These are phyloP conservation scores for Neurospora sublineolata DNA, from an alignment of 495 filamentous ascomycete genomes.

Conservation along the genomic window DNA sequence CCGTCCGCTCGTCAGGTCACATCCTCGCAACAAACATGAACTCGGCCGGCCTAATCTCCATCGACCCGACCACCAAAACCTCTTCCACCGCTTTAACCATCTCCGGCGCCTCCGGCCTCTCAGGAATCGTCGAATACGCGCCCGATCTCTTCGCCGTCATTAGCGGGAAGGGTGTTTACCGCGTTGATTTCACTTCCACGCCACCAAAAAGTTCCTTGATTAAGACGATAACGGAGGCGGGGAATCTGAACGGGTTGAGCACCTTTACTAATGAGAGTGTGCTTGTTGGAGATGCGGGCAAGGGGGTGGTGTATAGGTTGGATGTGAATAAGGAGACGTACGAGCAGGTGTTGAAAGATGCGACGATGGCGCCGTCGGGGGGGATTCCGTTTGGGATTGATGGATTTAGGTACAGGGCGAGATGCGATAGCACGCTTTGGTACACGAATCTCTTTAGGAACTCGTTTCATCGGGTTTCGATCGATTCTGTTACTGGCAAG, in stretches of 20 bases:
- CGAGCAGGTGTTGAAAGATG: constrained; percentile 22
- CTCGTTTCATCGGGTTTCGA: constrained; percentile 27
- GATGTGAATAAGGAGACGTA: constrained; percentile 27
- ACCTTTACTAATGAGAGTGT: constrained; percentile 27
- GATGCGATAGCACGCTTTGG: constrained; percentile 24
- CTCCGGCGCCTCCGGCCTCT: constrained; percentile 23
- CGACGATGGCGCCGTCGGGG: constrained; percentile 28
- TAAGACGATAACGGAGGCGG: constrained; percentile 27
- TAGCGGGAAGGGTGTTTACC: constrained; percentile 29
- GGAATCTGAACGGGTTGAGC: constrained; percentile 30
- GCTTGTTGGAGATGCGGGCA: constrained; percentile 29
- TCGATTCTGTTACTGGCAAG: constrained; percentile 29
- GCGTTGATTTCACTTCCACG: constrained; percentile 23
- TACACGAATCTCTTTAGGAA: constrained; percentile 38
- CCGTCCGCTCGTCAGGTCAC: constrained; percentile 33
- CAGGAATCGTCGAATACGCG: constrained; percentile 30
- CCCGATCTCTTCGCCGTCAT: constrained; percentile 34
- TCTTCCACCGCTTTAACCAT: constrained; percentile 22
- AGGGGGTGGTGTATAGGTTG: constrained; percentile 30
- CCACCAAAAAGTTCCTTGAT: constrained; percentile 23
- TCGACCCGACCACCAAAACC: constrained; percentile 23
- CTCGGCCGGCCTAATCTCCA: constrained; percentile 19
- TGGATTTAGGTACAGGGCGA: constrained; percentile 24
- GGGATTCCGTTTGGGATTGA: constrained; percentile 26
- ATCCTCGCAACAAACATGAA: constrained; percentile 34